A percentile compares a stretch with the other conserved stretches of the same genome.
Evolutionary conservation across 768 basidiomycete species (phyloP).

Genomic region (Pholiota molesta): DNA sequence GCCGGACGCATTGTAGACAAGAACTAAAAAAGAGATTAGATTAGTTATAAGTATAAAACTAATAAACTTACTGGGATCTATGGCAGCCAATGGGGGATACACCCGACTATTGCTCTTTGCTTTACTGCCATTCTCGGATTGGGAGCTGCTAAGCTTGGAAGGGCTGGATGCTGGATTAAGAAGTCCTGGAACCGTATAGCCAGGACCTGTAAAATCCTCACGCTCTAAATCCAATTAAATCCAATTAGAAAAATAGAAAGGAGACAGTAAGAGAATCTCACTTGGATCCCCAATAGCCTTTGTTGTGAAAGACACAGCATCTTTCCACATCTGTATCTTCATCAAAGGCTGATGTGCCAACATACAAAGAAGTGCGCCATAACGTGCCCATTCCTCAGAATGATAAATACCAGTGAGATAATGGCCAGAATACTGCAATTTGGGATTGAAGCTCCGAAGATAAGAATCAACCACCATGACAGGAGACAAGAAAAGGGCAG

Average conservation of each 20-base stretch:
- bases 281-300: too few species aligned
- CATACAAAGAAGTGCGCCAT: background rate
- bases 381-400: too few species aligned
- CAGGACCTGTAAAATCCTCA: too few species aligned
- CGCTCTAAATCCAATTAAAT: too few species aligned
- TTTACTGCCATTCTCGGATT: background rate
- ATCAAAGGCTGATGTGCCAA: background rate
- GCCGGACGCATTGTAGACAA: background rate
- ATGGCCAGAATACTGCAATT: background rate
- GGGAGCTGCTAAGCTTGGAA: background rate
- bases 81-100: too few species aligned
- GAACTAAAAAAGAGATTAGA: background rate
- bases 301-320: background rate
- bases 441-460: background rate
- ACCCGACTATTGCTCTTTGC: too few species aligned
- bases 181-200: too few species aligned
- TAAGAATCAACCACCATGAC: background rate
- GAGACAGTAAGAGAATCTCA: too few species aligned
- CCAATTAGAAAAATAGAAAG: too few species aligned
- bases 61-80: background rate
- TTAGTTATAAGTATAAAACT: too few species aligned
- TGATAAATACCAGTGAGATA: background rate
- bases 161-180: background rate
- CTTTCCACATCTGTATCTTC: background rate
- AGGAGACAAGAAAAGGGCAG: background rate